Evolutionary conservation across 495 filamentous ascomycete species (phyloP).

Genomic region (Daldinia childiae): DNA sequence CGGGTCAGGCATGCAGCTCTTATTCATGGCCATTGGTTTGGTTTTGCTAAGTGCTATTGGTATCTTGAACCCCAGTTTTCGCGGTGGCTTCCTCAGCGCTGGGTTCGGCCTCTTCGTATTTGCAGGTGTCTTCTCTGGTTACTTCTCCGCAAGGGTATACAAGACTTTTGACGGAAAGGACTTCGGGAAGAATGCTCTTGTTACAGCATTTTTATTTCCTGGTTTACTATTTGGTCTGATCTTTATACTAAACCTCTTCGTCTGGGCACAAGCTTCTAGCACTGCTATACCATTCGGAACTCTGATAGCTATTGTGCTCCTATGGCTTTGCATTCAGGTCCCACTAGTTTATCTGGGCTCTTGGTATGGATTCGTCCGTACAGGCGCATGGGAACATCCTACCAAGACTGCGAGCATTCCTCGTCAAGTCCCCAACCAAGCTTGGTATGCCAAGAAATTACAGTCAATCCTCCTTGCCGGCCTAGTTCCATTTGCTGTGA

Average conservation of each 20-base stretch:
- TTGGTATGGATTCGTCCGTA: slow-evolving; percentile 77
- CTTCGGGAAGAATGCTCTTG: slow-evolving; percentile 82
- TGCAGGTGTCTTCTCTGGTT: slow-evolving; percentile 91
- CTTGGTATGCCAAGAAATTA: slow-evolving; percentile 77
- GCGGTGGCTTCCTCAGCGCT: slow-evolving; percentile 90
- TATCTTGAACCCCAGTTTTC: slow-evolving; percentile 88
- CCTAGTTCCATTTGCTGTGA: slow-evolving; percentile 87
- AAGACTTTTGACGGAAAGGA: slow-evolving; percentile 84
- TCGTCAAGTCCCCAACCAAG: slow-evolving; percentile 79
- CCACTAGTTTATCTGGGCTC: slow-evolving; percentile 88
- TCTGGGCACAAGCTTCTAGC: slow-evolving; percentile 92
- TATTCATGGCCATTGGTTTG: slow-evolving; percentile 85
- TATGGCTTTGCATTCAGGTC: slow-evolving; percentile 91
- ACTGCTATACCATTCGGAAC: slow-evolving; percentile 92
- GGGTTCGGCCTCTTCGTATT: slow-evolving; percentile 88
- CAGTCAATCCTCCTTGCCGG: slow-evolving; percentile 77
- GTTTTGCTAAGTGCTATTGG: slow-evolving; percentile 84
- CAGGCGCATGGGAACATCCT: slow-evolving; percentile 82
- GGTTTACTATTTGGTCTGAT: slow-evolving; percentile 81
- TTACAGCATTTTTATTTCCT: slow-evolving; percentile 86
- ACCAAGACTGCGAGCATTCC: slow-evolving; percentile 80
- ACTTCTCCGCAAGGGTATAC: slow-evolving; percentile 86
- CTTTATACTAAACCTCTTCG: slow-evolving; percentile 90
- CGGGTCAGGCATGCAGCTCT: slow-evolving; percentile 88
- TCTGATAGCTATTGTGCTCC: slow-evolving; percentile 74